These are phyloP conservation scores for Vaccinium vitisidaea DNA, from an alignment of 148 eudicot genomes.

Conservation along the genomic window DNA sequence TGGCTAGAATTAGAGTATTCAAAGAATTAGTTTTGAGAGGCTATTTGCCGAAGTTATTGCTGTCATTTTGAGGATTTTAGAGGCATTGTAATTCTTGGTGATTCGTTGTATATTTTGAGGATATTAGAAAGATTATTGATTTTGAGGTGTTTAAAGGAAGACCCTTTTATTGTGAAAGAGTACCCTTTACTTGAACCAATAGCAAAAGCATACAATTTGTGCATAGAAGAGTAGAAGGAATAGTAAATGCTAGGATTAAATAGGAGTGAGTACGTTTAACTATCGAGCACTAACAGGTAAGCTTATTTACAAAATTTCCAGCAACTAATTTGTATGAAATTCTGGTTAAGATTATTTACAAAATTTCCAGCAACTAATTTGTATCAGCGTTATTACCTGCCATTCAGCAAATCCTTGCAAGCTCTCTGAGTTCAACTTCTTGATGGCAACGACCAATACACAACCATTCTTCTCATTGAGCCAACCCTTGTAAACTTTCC, in stretches of 20 bases:
- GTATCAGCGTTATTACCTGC: slow-evolving; percentile 50
- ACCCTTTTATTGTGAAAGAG: neutral
- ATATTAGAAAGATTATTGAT: no score
- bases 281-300: neutral
- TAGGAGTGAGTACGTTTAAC: no score
- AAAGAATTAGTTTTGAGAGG: no score
- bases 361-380: neutral
- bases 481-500: slow-evolving; percentile 83
- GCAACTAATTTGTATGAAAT: neutral
- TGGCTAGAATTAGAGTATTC: no score
- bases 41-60: no score
- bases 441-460: slow-evolving; percentile 58
- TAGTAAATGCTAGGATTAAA: no score
- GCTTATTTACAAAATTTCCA: no score
- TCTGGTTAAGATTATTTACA: neutral
- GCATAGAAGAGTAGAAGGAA: no score
- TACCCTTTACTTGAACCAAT: neutral
- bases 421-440: slow-evolving; percentile 70
- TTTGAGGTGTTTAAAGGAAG: neutral
- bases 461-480: no score
- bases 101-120: no score
- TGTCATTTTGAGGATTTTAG: no score
- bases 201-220: neutral
- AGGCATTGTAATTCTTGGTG: neutral
- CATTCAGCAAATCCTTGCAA: slow-evolving; percentile 81